Evolutionary conservation across 1,284 basidiomycete genomes (phyloP), one percentile per base, ranked within the genome.

Genomic region (Microbotryomycetes sp.): DNA sequence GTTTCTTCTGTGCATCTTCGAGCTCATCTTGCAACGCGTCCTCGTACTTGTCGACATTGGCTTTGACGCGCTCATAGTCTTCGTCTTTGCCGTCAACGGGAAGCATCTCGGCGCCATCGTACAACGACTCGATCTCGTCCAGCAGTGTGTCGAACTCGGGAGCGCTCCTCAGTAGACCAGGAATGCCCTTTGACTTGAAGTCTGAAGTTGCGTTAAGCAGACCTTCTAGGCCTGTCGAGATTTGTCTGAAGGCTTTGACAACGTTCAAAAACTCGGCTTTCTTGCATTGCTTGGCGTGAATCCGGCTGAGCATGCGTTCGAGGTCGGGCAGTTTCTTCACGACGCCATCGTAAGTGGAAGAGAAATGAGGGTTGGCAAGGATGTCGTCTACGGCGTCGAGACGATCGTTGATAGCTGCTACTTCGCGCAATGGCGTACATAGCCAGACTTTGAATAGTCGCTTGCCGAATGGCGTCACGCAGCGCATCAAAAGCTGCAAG

Each of bases 391-490:
- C 89, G 5, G 92, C 92, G 73, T 97, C 91, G 18, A 93, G 83
- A 57, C 91, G 81, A 54, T 88, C 85, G 72, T 92, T 91, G 76
- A 97, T 97, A 45, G 88, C 88, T 16, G 81, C 74, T 27, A 85
- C 83, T 48, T 89, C 83, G 46, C 85, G 82, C 62, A 97, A 77
- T 15, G 93, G 93, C 79, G 87, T 86, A 64, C 89, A 93, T 7
- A 97, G 79, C 93, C 92, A 97, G 64, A 93, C 87, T 51, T 90
- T 83, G 80, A 97, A 96, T 29, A 97, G 79, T 45, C 91, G 83
- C 74, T 96, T 96, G 85, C 90, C 91, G 64, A 91, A 94, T 2
- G 93, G 89, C 0, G 93, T 94, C 51, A 86, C 79, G 71, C 92
- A 96, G 59, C 88, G 81, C 52, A 84, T 83, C n/a, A 97, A 77